These are phyloP conservation scores for Barnettozyma populi DNA, from an alignment of 805 yeast genomes.

Conservation along the genomic window DNA sequence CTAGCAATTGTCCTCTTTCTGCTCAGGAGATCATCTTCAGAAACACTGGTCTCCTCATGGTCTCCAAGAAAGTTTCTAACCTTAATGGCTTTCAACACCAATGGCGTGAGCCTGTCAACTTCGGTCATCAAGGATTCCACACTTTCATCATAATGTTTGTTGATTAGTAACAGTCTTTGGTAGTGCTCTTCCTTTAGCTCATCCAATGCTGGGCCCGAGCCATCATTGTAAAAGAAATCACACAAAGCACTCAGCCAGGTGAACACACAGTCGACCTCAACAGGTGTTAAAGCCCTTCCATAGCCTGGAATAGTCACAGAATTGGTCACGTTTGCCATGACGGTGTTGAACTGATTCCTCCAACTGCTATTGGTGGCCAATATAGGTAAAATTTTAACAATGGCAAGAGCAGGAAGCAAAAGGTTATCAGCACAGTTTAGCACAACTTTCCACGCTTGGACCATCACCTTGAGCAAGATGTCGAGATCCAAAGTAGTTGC, in stretches of 20 bases:
- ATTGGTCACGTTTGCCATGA: conserved; percentile 45
- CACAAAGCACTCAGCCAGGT: conserved; percentile 66
- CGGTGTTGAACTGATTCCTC: conserved; percentile 39
- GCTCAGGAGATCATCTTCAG: conserved; percentile 24
- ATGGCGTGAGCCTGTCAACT: conserved; percentile 53
- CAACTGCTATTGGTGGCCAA: conserved; percentile 31
- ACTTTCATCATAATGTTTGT: conserved; percentile 56
- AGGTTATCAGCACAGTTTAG: conserved; percentile 64
- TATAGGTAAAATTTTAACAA: conserved; percentile 28
- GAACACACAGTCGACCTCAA: conserved; percentile 63
- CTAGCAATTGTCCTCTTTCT: conserved; percentile 44
- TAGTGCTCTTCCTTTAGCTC: conserved; percentile 57
- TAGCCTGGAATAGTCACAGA: conserved; percentile 35
- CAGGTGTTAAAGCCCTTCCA: conserved; percentile 49
- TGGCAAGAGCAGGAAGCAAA: conserved; percentile 64
- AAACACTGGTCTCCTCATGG: conserved; percentile 12
- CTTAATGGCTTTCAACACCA: conserved; percentile 43
- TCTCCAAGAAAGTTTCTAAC: conserved; percentile 41
- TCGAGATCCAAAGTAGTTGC: conserved; percentile 54
- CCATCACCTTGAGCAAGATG: conserved; percentile 57
- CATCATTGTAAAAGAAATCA: conserved; percentile 75
- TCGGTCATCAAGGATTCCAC: conserved; percentile 45
- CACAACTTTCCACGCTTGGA: conserved; percentile 76
- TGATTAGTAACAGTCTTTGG: conserved; percentile 57
- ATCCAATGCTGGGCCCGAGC: conserved; percentile 72